Conservation (phyloP, 108 stramenopile genomes). For the Pseudonitzschia multiseries region DNA sequence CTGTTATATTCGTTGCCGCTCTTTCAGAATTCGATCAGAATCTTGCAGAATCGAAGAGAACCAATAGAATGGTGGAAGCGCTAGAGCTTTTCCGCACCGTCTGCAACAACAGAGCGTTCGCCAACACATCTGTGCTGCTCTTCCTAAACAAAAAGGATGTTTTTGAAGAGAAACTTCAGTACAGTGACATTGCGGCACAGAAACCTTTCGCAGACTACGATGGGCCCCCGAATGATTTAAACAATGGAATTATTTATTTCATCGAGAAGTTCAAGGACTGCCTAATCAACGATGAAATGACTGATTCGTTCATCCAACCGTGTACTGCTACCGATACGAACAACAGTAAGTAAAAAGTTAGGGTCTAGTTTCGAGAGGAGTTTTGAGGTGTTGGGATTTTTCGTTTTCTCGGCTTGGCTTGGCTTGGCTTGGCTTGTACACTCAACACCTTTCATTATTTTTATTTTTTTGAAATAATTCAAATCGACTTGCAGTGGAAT, state of each 20-base stretch:
- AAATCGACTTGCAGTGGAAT: conserved; percentile 57
- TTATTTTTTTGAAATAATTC: too few species aligned
- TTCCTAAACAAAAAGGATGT: conserved; percentile 98
- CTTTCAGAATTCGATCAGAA: conserved; percentile 96
- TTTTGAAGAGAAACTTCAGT: conserved; percentile 94
- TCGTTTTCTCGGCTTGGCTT: neutral
- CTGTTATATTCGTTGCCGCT: conserved; percentile 98
- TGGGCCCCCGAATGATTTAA: conserved; percentile 81
- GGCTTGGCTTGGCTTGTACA: neutral
- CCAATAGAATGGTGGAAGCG: conserved; percentile 97
- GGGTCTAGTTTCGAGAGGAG: neutral
- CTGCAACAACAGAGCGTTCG: conserved; percentile 94
- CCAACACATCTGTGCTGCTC: conserved; percentile 86
- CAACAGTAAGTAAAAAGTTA: conserved; percentile 58
- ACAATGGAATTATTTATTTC: conserved; percentile 90
- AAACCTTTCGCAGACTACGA: conserved; percentile 83
- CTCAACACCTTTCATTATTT: neutral
- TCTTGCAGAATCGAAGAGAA: conserved; percentile 92
- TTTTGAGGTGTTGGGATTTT: neutral
- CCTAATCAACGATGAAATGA: conserved; percentile 85
- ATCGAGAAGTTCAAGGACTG: conserved; percentile 92
- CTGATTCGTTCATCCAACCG: conserved; percentile 91
- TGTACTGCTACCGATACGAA: conserved; percentile 98
- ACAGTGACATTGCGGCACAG: conserved; percentile 78
- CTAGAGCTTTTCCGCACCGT: conserved; percentile 95